Base-by-base conservation (phyloP, 2,329 filamentous ascomycete species). In the Fusarium guadeloupense region DNA sequence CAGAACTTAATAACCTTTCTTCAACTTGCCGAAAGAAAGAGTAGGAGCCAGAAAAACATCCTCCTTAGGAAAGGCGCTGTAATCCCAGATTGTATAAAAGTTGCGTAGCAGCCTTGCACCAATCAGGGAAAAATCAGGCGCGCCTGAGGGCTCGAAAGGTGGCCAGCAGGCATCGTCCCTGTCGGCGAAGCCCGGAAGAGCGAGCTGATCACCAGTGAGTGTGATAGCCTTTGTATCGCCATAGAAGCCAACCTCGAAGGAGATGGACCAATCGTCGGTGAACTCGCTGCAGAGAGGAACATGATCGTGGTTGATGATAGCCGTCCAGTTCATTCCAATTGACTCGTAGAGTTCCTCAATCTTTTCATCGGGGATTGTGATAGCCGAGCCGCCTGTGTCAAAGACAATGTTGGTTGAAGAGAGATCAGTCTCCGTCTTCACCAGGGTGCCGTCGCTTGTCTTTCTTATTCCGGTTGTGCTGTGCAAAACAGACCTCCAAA, bases 201-300 rank as follows among this genome's bases (percentile, higher is more conserved):
- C 64, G 3, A 77, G 61, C 65, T 73, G 66, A 14, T 73, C 71
- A 10, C 75, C 75, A 0, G 67, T 71, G 6, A 77, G 4, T 17
- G 69, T 73, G 17, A 77, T 9, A 23, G 74, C 59, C 16, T 55
- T 66, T 5, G 64, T 20, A 0, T 45, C 42, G 7, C 56, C 66
- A 8, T 51, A 64, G 19, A 52, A 62, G 10, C 68, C 68, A 35
- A 74, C 62, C n/a, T 67, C 54, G 21, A 76, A 68, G 0, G 69
- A 60, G 13, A 75, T 30, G 2, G 71, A 72, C 75, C 75, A 77
- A 50, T 69, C 62, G 30, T 71, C 56, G 49, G 73, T 76, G 54
- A 77, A 76, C 30, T 77, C 74, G 59, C 47, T 66, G 66, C 75
- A 77, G 19, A 72, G 53, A 6, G 73, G 74, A 38, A 76, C 54